Evolutionary conservation across 1,284 basidiomycete species (phyloP).

Genomic region (Boletus sp.): DNA sequence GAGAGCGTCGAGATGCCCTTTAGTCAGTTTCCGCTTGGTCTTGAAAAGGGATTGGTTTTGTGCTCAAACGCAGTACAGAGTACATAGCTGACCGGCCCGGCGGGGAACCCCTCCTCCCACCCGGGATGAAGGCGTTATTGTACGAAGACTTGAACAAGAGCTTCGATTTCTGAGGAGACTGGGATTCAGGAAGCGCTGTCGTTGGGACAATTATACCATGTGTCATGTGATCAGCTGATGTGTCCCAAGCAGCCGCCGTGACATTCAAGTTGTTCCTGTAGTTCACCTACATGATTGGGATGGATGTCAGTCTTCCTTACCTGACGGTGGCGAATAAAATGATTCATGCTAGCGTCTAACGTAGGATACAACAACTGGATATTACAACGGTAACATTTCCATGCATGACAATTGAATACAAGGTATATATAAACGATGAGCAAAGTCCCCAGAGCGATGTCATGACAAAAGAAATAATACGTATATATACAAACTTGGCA

Average conservation of each 20-base stretch:
- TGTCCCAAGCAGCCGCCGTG: neutral
- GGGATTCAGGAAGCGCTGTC: neutral
- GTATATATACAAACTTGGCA: slow-evolving; percentile 1
- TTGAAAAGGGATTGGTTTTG: neutral
- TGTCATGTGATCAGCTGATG: too few species aligned
- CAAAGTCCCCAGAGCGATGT: slow-evolving; percentile 10
- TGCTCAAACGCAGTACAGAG: slow-evolving; percentile 37
- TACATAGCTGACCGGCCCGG: slow-evolving; percentile 51
- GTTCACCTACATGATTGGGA: too few species aligned
- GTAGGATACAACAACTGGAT: slow-evolving; percentile 26
- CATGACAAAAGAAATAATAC: slow-evolving; percentile 1
- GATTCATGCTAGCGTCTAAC: slow-evolving; percentile 1
- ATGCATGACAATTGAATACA: slow-evolving; percentile 7
- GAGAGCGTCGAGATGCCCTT: slow-evolving; percentile 97
- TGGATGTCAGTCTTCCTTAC: neutral
- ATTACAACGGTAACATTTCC: slow-evolving; percentile 20
- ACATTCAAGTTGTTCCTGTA: too few species aligned
- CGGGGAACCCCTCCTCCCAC: slow-evolving; percentile 70
- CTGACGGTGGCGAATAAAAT: neutral
- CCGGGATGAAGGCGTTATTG: slow-evolving; percentile 83
- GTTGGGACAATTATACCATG: neutral
- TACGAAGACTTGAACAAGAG: slow-evolving; percentile 82
- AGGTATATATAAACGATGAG: slow-evolving; percentile 19
- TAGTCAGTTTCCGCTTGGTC: slow-evolving; percentile 46
- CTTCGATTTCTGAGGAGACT: slow-evolving; percentile 52